A percentile compares a stretch with the other conserved stretches of the same genome.
Evolutionary conservation across 305 asterid genomes (phyloP).

Genomic region (Andrographis paniculata): DNA sequence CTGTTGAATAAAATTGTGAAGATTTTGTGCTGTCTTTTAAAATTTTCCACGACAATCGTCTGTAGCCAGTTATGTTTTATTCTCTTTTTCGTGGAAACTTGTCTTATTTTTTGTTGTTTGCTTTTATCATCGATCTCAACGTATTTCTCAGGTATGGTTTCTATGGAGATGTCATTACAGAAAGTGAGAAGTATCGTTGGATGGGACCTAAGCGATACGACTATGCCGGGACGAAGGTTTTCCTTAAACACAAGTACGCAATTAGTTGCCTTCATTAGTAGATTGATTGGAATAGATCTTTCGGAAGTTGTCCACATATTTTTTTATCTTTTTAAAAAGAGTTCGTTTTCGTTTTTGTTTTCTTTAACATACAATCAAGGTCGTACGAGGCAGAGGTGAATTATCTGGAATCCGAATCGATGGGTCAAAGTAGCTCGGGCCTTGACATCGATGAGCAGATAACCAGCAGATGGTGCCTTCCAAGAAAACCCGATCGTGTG

Average conservation of each 20-base stretch:
- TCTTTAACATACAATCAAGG: conserved; percentile 32
- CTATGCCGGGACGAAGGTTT: conserved; percentile 94
- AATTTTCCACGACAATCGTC: neutral
- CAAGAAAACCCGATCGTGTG: conserved; percentile 32
- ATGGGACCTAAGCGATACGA: conserved; percentile 97
- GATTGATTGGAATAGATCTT: conserved; percentile 13
- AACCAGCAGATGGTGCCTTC: conserved; percentile 37
- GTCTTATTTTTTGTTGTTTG: too few relatives aligned
- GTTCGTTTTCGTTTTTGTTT: neutral
- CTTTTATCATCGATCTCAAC: too few relatives aligned
- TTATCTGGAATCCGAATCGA: conserved; percentile 65
- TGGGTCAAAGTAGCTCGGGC: conserved; percentile 28
- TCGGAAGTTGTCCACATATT: conserved; percentile 6
- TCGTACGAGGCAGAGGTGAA: conserved; percentile 89
- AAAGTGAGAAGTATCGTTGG: conserved; percentile 94
- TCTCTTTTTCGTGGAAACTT: too few relatives aligned
- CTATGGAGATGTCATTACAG: conserved; percentile 95
- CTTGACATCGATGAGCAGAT: conserved; percentile 33
- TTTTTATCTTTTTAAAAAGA: neutral
- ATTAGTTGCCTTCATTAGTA: conserved; percentile 14
- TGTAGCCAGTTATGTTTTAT: too few relatives aligned
- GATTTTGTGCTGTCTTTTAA: neutral
- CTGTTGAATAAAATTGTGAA: neutral
- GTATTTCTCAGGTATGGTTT: conserved; percentile 69
- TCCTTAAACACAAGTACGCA: conserved; percentile 84